Evolutionary conservation across 441 rosid genomes (phyloP).

Genomic region (Hypseocharis bilobata): DNA sequence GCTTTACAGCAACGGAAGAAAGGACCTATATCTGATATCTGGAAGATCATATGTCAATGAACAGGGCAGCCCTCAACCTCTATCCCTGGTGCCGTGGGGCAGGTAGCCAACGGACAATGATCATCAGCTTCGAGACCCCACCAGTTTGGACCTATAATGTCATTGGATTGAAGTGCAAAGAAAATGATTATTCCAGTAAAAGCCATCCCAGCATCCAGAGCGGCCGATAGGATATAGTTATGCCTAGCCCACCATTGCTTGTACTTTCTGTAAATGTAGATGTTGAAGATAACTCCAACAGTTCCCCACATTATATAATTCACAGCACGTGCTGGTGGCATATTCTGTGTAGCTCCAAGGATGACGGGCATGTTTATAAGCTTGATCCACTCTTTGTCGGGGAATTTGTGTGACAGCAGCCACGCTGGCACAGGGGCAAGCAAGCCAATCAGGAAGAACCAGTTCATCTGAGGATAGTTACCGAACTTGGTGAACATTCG

Average conservation of each 20-base stretch:
- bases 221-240: slow-evolving; percentile 64
- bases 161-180: slow-evolving; percentile 41
- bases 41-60: slow-evolving; percentile 21
- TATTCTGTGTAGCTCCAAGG: slow-evolving; percentile 32
- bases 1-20: no score
- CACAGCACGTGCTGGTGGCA: slow-evolving; percentile 70
- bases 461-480: slow-evolving; percentile 49
- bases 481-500: slow-evolving; percentile 66
- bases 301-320: slow-evolving; percentile 52
- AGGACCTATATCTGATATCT: no score
- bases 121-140: slow-evolving; percentile 48
- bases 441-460: slow-evolving; percentile 74
- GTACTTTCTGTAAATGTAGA: slow-evolving; percentile 44
- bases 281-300: slow-evolving; percentile 61
- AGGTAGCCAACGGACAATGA: slow-evolving; percentile 49
- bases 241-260: slow-evolving; percentile 79
- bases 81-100: slow-evolving; percentile 64
- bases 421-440: slow-evolving; percentile 67
- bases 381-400: slow-evolving; percentile 60
- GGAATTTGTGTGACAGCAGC: slow-evolving; percentile 50
- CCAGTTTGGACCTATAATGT: slow-evolving; percentile 51
- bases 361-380: slow-evolving; percentile 58
- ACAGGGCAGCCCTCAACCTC: slow-evolving; percentile 44
- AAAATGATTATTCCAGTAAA: slow-evolving; percentile 54
- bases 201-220: slow-evolving; percentile 63